phyloP scores from a whole-genome alignment of 305 asterid genomes.

The Solanum hybrid region DNA sequence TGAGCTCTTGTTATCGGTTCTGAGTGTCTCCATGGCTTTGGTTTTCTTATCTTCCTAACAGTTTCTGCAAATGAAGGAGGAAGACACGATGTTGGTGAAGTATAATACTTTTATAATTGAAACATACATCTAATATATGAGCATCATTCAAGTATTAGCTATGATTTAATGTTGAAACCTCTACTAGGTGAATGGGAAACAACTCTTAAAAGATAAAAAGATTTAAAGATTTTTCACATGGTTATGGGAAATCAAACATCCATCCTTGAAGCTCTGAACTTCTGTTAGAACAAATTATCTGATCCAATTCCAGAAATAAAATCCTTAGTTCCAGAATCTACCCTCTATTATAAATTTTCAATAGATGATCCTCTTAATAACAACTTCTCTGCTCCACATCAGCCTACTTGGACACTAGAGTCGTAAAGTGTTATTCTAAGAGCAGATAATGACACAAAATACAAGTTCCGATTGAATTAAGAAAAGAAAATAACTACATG shows the following conservation, averaged over 20 bases:
- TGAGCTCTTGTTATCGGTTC: slow-evolving; percentile 70
- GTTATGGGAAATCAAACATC: background rate
- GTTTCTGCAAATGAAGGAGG: slow-evolving; percentile 23
- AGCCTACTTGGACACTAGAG: background rate
- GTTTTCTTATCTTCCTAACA: slow-evolving; percentile 52
- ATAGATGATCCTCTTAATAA: background rate
- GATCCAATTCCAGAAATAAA: background rate
- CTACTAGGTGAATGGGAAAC: background rate
- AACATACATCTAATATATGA: background rate
- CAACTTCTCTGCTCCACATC: background rate
- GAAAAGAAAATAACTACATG: background rate
- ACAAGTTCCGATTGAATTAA: background rate
- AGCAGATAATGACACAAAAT: background rate
- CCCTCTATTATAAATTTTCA: background rate
- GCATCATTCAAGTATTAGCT: background rate
- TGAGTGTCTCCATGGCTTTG: slow-evolving; percentile 84
- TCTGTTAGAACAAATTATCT: background rate
- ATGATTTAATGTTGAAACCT: background rate
- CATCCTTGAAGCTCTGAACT: background rate
- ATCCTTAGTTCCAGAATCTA: background rate
- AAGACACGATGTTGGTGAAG: background rate
- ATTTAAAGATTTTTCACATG: background rate
- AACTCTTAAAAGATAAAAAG: background rate
- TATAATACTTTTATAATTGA: background rate
- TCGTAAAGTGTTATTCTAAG: background rate